phyloP scores from a whole-genome alignment of 2,329 filamentous ascomycete genomes.

The Fusarium acutatum region DNA sequence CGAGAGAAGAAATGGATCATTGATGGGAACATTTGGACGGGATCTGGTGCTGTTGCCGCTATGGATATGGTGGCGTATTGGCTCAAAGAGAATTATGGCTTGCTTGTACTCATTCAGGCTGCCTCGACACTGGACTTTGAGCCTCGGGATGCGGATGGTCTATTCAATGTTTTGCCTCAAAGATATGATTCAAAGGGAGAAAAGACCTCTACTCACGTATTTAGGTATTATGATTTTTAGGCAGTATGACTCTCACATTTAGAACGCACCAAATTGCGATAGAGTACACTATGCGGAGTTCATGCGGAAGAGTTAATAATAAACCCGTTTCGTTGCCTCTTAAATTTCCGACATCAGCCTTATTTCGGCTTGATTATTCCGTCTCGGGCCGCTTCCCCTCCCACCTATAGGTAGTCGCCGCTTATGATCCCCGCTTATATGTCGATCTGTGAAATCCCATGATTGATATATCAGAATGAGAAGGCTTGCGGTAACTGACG shows the following conservation, averaged over 20 bases:
- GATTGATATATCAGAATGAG: too few species aligned
- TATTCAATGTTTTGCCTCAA: not conserved
- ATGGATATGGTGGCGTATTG: not conserved
- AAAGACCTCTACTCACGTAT: not conserved
- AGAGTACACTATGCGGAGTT: too few species aligned
- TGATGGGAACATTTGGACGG: not conserved
- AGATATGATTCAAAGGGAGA: not conserved
- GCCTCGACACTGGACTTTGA: not conserved
- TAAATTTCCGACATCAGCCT: not conserved
- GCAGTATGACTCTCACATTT: rapidly evolving
- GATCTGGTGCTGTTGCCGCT: not conserved
- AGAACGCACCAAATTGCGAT: too few species aligned
- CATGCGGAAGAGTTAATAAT: not conserved
- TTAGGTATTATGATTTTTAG: not conserved
- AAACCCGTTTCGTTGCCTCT: not conserved
- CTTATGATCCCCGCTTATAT: not conserved
- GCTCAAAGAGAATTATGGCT: not conserved
- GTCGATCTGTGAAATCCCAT: not conserved
- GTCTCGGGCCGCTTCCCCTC: not conserved
- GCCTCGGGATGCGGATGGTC: not conserved
- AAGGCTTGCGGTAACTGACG: not conserved
- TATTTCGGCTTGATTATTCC: not conserved
- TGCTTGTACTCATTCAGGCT: not conserved
- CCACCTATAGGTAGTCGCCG: not conserved
- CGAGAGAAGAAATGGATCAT: not conserved